phyloP scores from a whole-genome alignment of 1,139 yeast genomes.

The Taphrina sp. region DNA sequence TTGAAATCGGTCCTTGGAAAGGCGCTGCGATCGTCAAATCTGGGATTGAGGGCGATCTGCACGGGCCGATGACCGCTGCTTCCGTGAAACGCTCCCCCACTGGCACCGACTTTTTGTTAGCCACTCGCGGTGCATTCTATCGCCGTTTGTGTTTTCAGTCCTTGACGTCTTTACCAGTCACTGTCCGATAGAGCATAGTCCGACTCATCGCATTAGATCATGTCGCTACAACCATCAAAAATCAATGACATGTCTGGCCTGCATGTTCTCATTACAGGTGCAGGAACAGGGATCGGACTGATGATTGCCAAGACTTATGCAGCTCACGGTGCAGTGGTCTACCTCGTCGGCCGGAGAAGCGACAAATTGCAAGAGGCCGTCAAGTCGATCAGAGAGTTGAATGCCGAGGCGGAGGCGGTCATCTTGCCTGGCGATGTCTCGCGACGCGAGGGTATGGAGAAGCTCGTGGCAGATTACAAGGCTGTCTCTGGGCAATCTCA shows the following conservation, averaged over 20 bases:
- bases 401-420: constrained; percentile 18
- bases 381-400: neutral
- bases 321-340: constrained; percentile 39
- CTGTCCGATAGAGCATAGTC: too few species aligned
- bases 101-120: too few species aligned
- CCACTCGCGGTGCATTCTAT: too few species aligned
- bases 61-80: too few species aligned
- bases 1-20: too few species aligned
- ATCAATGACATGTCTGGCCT: constrained; percentile 37
- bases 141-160: too few species aligned
- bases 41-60: too few species aligned
- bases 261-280: constrained; percentile 38
- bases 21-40: too few species aligned
- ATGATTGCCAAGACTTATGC: constrained; percentile 39
- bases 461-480: constrained; percentile 33
- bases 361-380: constrained; percentile 35
- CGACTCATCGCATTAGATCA: too few species aligned
- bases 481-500: constrained; percentile 33
- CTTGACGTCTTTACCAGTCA: too few species aligned
- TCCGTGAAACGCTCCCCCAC: too few species aligned
- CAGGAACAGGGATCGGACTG: constrained; percentile 40
- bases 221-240: constrained; percentile 15
- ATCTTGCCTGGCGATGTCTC: constrained; percentile 38
- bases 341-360: constrained; percentile 39
- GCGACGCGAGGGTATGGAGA: constrained; percentile 34